Evolutionary conservation across 305 asterid genomes (phyloP), one percentile per base, ranked within the genome.

Genomic region (Fraxinus greggii): DNA sequence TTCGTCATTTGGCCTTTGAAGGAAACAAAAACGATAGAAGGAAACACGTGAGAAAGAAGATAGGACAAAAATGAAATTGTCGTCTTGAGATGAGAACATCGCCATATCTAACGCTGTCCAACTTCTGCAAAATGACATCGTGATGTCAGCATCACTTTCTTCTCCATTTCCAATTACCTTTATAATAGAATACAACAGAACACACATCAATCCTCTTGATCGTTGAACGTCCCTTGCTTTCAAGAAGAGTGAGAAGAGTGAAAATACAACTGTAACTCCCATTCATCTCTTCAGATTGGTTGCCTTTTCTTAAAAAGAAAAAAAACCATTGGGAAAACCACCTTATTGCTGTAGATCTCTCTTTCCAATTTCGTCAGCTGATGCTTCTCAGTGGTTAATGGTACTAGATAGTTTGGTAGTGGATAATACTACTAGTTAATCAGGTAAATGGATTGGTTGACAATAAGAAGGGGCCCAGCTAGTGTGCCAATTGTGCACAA

Each of bases 401-500:
- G 77, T 40, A 29, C 48, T n/a, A 73, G 35, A 59, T 45, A 77
- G 80, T 72, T 72, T 72, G 45, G 76, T 32, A 31, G 15, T 72
- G 35, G 36, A 28, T 67, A 31, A 19, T 72, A 72, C 26, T 15
- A 31, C 67, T 28, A 40, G 51, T 59, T 63, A 72, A 76, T 42
- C 28, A 65, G 61, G 38, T 35, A 80, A 70, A 89, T 89, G 91
- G 89, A 89, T 80, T 88, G 87, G 69, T 81, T 80, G 10, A 81
- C 76, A 80, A 79, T 76, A 24, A 78, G 75, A n/a, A 35, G 67
- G 29, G 88, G 85, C 69, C 90, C 91, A 45, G 82, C 83, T 63
- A 75, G 86, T 79, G 79, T 88, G 86, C 88, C 92, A 81, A 89
- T 91, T 84, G 84, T 86, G 89, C 93, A 91, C 87, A 86, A 87